Percentiles rank a stretch among this genome's conserved stretches.
These are phyloP conservation scores for Suhomyces emberorum DNA, from an alignment of 805 yeast genomes.

Conservation along the genomic window DNA sequence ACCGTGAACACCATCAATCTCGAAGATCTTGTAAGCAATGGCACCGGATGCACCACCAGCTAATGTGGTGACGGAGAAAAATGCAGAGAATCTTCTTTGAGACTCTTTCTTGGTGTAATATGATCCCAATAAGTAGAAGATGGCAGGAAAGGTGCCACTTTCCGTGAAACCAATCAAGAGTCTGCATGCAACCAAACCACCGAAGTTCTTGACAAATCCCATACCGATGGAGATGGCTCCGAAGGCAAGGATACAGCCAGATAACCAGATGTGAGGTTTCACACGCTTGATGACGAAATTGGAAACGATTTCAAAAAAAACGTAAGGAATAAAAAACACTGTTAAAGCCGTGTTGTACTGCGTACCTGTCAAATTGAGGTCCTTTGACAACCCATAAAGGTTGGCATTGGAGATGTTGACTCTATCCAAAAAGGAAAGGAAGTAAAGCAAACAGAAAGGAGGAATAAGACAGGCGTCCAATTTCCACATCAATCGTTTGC, in stretches of 20 bases:
- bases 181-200: conserved; percentile 59
- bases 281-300: conserved; percentile 58
- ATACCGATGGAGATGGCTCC: conserved; percentile 63
- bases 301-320: conserved; percentile 61
- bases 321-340: conserved; percentile 69
- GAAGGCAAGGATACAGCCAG: conserved; percentile 56
- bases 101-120: conserved; percentile 65
- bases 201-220: conserved; percentile 60
- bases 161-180: conserved; percentile 66
- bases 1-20: conserved; percentile 46
- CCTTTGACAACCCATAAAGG: conserved; percentile 61
- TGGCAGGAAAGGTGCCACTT: conserved; percentile 71
- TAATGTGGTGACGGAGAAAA: conserved; percentile 67
- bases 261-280: conserved; percentile 64
- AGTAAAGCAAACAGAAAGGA: conserved; percentile 70
- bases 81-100: conserved; percentile 64
- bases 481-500: conserved; percentile 56
- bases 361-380: conserved; percentile 51
- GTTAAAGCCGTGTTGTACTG: conserved; percentile 66
- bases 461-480: conserved; percentile 70
- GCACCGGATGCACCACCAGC: conserved; percentile 82
- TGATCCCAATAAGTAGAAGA: conserved; percentile 65
- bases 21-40: conserved; percentile 61
- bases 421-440: conserved; percentile 75
- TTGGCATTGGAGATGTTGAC: conserved; percentile 82